These are phyloP conservation scores for Aspergillus hiratsukae DNA, from an alignment of 2,329 filamentous ascomycete species.

Conservation along the genomic window DNA sequence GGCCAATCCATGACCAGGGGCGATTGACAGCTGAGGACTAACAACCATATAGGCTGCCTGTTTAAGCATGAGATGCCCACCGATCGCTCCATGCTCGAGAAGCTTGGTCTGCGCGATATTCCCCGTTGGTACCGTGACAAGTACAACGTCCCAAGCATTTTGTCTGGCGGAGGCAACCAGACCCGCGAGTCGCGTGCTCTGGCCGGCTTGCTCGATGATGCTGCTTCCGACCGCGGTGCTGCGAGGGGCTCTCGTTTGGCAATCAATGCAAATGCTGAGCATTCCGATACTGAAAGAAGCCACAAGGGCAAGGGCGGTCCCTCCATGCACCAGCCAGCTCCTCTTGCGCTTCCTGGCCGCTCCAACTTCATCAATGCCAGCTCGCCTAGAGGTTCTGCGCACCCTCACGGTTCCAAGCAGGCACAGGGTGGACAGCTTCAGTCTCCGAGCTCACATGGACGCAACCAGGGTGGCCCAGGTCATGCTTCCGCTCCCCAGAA, in stretches of 20 bases:
- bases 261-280: slow-evolving; percentile 6
- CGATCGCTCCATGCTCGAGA: slow-evolving; percentile 60
- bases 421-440: slow-evolving; percentile 2
- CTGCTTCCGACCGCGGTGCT: slow-evolving; percentile 1
- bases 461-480: not conserved
- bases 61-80: slow-evolving; percentile 88
- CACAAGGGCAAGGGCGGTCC: slow-evolving; percentile 8
- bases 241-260: slow-evolving; percentile 15
- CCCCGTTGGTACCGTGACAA: slow-evolving; percentile 57
- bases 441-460: not conserved
- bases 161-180: slow-evolving; percentile 15
- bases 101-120: slow-evolving; percentile 60
- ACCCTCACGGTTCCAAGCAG: slow-evolving; percentile 11
- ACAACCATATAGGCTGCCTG: slow-evolving; percentile 56
- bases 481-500: not conserved
- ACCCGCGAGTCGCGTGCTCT: slow-evolving; percentile 16
- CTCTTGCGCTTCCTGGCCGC: not conserved
- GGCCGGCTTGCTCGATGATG: slow-evolving; percentile 16
- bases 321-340: not conserved
- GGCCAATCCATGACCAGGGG: not conserved
- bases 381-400: slow-evolving; percentile 4
- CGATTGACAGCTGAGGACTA: not conserved
- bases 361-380: slow-evolving; percentile 3
- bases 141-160: slow-evolving; percentile 27
- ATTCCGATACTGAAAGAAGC: slow-evolving; percentile 9